Evolutionary conservation across 2,329 filamentous ascomycete species (phyloP).

Genomic region (Nothophoma quercina): DNA sequence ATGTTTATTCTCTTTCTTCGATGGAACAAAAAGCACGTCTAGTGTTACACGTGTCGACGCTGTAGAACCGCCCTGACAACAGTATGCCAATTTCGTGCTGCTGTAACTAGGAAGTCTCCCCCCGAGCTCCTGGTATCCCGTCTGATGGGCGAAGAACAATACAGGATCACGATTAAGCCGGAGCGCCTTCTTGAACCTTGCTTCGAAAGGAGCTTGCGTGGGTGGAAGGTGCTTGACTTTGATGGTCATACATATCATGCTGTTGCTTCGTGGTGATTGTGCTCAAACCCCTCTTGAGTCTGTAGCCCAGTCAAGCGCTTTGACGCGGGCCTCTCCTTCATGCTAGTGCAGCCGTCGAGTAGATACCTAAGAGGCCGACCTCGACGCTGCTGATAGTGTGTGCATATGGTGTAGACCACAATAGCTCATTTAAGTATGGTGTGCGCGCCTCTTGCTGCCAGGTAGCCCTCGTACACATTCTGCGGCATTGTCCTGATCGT

Average conservation of each 20-base stretch:
- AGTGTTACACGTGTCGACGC: too few species aligned
- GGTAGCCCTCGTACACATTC: slow-evolving; percentile 83
- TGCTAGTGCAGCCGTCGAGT: too few species aligned
- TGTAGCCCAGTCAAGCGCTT: too few species aligned
- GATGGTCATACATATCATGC: slow-evolving; percentile 75
- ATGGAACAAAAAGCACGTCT: too few species aligned
- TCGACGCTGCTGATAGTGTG: background rate
- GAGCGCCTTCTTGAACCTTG: slow-evolving; percentile 88
- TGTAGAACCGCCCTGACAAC: slow-evolving; percentile 60
- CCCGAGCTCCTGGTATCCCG: slow-evolving; percentile 83
- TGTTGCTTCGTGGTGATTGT: slow-evolving; percentile 1
- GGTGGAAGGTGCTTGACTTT: slow-evolving; percentile 97
- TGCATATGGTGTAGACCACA: background rate
- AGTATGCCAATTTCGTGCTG: slow-evolving; percentile 52
- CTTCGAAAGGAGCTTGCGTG: slow-evolving; percentile 78
- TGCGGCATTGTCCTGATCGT: slow-evolving; percentile 82
- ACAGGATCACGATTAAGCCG: slow-evolving; percentile 96
- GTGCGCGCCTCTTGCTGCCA: slow-evolving; percentile 90
- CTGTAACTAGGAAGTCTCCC: slow-evolving; percentile 67
- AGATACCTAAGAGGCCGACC: background rate
- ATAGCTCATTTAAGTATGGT: slow-evolving; percentile 81
- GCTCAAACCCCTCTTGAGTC: background rate
- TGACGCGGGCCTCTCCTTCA: too few species aligned
- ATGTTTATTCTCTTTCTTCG: slow-evolving; percentile 25
- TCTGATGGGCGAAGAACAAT: slow-evolving; percentile 77